Evolutionary conservation across 2,329 filamentous ascomycete genomes (phyloP).

Genomic region (Aspergillus proliferans): DNA sequence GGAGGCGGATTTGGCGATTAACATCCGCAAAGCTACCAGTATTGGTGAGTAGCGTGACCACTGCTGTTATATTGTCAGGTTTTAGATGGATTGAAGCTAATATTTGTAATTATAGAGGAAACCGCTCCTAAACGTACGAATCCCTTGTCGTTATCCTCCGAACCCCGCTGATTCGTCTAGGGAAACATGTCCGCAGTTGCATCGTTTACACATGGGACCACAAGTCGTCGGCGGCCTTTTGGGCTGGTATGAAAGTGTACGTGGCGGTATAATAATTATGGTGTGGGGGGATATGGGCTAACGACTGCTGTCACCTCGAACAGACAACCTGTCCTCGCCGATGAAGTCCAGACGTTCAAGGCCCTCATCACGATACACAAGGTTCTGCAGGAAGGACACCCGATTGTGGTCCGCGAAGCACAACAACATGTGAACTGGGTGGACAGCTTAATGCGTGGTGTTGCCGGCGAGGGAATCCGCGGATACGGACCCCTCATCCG

Average conservation of each 20-base stretch:
- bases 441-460: conserved; percentile 80
- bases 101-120: conserved; percentile 44
- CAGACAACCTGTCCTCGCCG: conserved; percentile 93
- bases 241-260: conserved; percentile 97
- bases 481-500: conserved; percentile 85
- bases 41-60: conserved; percentile 41
- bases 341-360: conserved; percentile 98
- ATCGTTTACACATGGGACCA: conserved; percentile 99
- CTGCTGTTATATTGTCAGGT: conserved; percentile 1
- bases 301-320: conserved; percentile 1
- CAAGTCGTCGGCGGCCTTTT: conserved; percentile 90
- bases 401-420: conserved; percentile 77
- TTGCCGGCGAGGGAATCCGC: conserved; percentile 75
- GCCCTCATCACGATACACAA: conserved; percentile 96
- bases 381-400: conserved; percentile 93
- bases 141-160: conserved; percentile 2
- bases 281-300: neutral
- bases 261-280: conserved; percentile 21
- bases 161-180: conserved; percentile 27
- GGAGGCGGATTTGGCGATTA: conserved; percentile 59
- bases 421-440: conserved; percentile 86
- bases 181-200: conserved; percentile 93
- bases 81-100: conserved; percentile 11
- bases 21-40: conserved; percentile 62
- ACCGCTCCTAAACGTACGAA: conserved; percentile 59